A percentile compares a stretch with the other conserved stretches of the same genome.
phyloP scores from a whole-genome alignment of 1,139 yeast species.

The Debaryomyces fabryi region DNA sequence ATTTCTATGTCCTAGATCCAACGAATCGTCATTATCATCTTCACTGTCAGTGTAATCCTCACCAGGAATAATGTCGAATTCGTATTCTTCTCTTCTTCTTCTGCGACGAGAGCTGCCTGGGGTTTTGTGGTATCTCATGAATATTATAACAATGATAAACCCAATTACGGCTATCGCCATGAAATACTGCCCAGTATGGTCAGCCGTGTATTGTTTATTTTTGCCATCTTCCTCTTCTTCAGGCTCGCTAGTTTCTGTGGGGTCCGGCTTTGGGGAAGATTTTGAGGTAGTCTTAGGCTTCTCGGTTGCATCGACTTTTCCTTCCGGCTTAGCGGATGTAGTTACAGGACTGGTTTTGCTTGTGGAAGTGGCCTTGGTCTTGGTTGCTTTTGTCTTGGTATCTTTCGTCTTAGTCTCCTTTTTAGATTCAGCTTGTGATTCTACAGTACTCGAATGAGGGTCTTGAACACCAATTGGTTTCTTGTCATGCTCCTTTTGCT shows the following conservation, averaged over 20 bases:
- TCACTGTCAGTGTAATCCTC: constrained; percentile 55
- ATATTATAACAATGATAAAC: constrained; percentile 52
- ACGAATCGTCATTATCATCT: constrained; percentile 27
- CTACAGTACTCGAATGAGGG: constrained; percentile 3
- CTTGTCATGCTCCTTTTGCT: constrained; percentile 17
- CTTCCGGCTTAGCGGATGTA: constrained; percentile 11
- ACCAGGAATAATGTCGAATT: constrained; percentile 76
- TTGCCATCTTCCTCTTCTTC: constrained; percentile 35
- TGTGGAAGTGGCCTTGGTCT: constrained; percentile 9
- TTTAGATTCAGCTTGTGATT: neutral
- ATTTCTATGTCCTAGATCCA: constrained; percentile 29
- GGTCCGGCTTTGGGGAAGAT: constrained; percentile 1
- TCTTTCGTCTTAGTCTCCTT: constrained; percentile 1
- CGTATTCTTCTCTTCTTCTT: constrained; percentile 74
- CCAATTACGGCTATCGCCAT: constrained; percentile 63
- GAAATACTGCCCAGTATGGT: constrained; percentile 60
- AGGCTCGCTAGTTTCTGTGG: constrained; percentile 16
- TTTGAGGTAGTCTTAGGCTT: constrained; percentile 4
- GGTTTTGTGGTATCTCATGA: constrained; percentile 56
- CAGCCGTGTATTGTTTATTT: constrained; percentile 32
- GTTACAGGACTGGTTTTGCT: constrained; percentile 7
- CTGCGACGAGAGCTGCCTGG: constrained; percentile 54
- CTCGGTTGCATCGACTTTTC: constrained; percentile 9
- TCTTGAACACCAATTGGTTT: constrained; percentile 7
- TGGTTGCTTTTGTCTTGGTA: neutral